These are phyloP conservation scores for Amanita exitialis DNA, from an alignment of 768 basidiomycete genomes.

Conservation along the genomic window DNA sequence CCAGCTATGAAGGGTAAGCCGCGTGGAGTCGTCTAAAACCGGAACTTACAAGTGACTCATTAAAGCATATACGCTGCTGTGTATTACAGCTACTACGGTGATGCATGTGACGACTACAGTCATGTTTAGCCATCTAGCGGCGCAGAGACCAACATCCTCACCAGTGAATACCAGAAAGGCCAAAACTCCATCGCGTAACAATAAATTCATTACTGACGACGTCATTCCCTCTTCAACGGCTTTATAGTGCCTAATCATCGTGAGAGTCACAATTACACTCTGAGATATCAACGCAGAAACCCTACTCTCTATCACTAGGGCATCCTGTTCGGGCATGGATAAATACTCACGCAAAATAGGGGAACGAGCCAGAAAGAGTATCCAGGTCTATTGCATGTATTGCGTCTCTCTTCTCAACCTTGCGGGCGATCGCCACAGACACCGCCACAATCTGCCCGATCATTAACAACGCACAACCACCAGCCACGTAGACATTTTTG, in stretches of 20 bases:
- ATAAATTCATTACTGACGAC: not conserved
- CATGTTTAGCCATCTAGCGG: not conserved
- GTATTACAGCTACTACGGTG: not conserved
- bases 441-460: not conserved
- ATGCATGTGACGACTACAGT: not conserved
- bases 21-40: too few relatives aligned
- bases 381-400: not conserved
- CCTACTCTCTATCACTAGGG: not conserved
- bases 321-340: not conserved
- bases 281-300: slow-evolving; percentile 2
- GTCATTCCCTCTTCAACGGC: not conserved
- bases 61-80: not conserved
- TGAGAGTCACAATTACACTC: not conserved
- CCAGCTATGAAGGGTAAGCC: slow-evolving; percentile 2
- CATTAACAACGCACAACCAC: not conserved
- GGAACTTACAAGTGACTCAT: slow-evolving; percentile 3
- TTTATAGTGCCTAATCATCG: not conserved
- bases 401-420: too few relatives aligned
- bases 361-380: not conserved
- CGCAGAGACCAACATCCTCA: not conserved
- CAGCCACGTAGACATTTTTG: not conserved
- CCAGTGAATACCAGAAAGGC: not conserved
- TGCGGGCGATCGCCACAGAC: not conserved
- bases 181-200: slow-evolving; percentile 1
- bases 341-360: slow-evolving; percentile 3